A percentile compares a stretch with the other conserved stretches of the same genome.
These are phyloP conservation scores for Monilinia vaccinii-corymbosi DNA, from an alignment of 2,329 filamentous ascomycete species.

Conservation along the genomic window DNA sequence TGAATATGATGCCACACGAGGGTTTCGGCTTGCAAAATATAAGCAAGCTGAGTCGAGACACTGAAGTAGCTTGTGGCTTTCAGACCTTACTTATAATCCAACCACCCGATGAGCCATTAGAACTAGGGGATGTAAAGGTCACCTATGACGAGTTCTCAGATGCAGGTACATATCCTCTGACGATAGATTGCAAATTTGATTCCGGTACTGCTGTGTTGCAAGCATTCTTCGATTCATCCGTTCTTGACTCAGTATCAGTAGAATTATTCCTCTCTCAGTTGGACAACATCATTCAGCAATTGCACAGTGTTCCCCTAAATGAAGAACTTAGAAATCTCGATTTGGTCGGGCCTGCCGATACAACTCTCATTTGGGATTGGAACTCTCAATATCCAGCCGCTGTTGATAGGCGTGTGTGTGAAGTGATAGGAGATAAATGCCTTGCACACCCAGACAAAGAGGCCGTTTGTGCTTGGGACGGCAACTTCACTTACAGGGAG, in stretches of 20 bases:
- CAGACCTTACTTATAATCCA: not conserved
- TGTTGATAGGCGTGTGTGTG: slow-evolving; percentile 5
- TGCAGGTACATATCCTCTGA: not conserved
- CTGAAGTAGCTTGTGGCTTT: not conserved
- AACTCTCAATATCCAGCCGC: not conserved
- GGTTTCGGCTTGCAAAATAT: not conserved
- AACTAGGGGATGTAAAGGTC: not conserved
- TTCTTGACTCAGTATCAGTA: not conserved
- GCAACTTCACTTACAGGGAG: slow-evolving; percentile 18
- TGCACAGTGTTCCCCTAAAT: not conserved
- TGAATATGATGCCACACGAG: not conserved
- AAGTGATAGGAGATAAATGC: slow-evolving; percentile 8
- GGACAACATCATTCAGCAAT: not conserved
- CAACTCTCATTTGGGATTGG: not conserved
- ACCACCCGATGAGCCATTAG: not conserved
- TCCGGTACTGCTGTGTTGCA: not conserved
- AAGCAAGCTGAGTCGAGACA: not conserved
- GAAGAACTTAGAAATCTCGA: not conserved
- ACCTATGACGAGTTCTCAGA: not conserved
- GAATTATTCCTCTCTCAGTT: not conserved
- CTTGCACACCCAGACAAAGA: not conserved
- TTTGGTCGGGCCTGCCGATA: not conserved
- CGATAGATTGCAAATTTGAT: not conserved
- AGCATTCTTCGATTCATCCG: not conserved
- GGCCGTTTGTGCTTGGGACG: slow-evolving; percentile 11